phyloP scores from a whole-genome alignment of 2,329 filamentous ascomycete genomes.

The Arthrinium puccinioides region DNA sequence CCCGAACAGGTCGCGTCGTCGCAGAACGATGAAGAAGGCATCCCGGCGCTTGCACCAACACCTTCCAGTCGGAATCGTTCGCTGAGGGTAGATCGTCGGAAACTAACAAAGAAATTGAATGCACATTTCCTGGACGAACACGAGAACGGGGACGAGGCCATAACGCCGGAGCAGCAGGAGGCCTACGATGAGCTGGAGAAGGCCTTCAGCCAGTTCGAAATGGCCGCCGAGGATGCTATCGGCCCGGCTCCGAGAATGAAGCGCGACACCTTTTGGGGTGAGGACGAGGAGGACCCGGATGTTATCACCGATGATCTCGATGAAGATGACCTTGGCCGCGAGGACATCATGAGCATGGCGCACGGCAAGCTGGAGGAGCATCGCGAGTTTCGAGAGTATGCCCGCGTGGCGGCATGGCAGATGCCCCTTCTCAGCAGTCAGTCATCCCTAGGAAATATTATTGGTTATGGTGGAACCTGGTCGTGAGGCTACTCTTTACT shows the following conservation, averaged over 20 bases:
- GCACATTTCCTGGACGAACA: background rate
- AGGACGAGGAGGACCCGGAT: conserved; percentile 19
- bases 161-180: conserved; percentile 11
- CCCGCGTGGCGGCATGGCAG: conserved; percentile 85
- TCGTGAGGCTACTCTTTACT: background rate
- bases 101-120: too few relatives aligned
- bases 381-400: conserved; percentile 82
- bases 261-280: conserved; percentile 16
- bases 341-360: conserved; percentile 76
- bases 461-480: too few relatives aligned
- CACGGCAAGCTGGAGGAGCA: conserved; percentile 85
- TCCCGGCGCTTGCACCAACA: too few relatives aligned
- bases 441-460: conserved; percentile 30
- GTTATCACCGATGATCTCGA: conserved; percentile 17
- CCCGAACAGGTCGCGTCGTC: too few relatives aligned
- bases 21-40: too few relatives aligned
- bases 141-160: background rate
- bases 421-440: conserved; percentile 84
- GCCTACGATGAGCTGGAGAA: conserved; percentile 19
- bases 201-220: conserved; percentile 21
- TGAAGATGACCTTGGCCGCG: conserved; percentile 60
- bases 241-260: conserved; percentile 5
- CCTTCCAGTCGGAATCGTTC: background rate
- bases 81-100: conserved; percentile 3
- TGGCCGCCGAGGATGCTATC: conserved; percentile 23